phyloP scores from a whole-genome alignment of 129 eudicot species.

The Flaveria bidentis region DNA sequence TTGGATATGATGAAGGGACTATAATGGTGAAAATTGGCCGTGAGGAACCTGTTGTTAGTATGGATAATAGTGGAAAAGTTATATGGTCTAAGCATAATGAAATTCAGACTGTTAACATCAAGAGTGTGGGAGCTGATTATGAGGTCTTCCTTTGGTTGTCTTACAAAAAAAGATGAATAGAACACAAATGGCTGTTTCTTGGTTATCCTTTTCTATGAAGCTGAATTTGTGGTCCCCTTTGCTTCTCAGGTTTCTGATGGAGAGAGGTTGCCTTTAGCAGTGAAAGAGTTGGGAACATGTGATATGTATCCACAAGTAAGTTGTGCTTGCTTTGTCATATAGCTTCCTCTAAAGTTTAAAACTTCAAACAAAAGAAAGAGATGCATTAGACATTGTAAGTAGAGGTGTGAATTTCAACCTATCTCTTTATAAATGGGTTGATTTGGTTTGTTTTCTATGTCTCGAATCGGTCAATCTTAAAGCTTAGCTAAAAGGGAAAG shows the following conservation, averaged over 20 bases:
- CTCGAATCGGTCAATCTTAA: not conserved
- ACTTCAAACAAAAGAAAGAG: slow-evolving; percentile 15
- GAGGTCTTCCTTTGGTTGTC: slow-evolving; percentile 56
- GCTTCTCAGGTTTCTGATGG: slow-evolving; percentile 86
- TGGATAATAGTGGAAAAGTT: slow-evolving; percentile 91
- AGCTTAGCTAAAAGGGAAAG: not conserved
- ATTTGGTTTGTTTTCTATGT: not conserved
- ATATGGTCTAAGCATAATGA: slow-evolving; percentile 98
- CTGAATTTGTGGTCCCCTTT: slow-evolving; percentile 8
- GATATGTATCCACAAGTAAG: slow-evolving; percentile 94
- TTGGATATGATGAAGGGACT: slow-evolving; percentile 97
- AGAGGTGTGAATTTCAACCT: slow-evolving; percentile 4
- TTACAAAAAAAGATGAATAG: not conserved
- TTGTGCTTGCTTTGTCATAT: slow-evolving; percentile 20
- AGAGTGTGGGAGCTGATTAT: slow-evolving; percentile 82
- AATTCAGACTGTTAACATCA: slow-evolving; percentile 85
- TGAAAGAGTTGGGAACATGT: slow-evolving; percentile 92
- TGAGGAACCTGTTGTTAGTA: slow-evolving; percentile 91
- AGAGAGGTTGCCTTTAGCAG: slow-evolving; percentile 92
- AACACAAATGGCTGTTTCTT: not conserved
- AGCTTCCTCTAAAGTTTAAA: not conserved
- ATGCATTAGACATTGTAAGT: not conserved
- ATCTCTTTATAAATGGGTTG: not conserved
- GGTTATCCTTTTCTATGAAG: slow-evolving; percentile 16
- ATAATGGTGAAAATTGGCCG: slow-evolving; percentile 96